A percentile compares a stretch with the other conserved stretches of the same genome.
phyloP scores from a whole-genome alignment of 306 rosid species.

The Acmispon strigosus region DNA sequence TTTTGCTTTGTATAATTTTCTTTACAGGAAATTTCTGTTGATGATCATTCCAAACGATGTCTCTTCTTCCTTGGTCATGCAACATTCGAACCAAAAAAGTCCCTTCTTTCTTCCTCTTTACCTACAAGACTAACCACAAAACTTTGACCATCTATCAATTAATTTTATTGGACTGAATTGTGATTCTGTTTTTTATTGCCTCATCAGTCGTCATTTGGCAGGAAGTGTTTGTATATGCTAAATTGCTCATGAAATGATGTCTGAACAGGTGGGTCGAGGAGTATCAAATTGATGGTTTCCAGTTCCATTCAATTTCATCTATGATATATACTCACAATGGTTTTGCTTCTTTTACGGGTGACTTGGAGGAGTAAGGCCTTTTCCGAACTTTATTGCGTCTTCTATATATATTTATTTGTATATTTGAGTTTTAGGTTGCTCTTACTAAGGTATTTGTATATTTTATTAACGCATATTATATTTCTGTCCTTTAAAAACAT shows the following conservation, averaged over 20 bases:
- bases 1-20: too few species aligned
- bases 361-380: constrained; percentile 87
- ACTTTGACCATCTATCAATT: background rate
- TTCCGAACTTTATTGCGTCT: constrained; percentile 12
- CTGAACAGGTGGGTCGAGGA: constrained; percentile 83
- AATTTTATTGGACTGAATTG: background rate
- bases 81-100: too few species aligned
- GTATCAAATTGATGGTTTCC: constrained; percentile 91
- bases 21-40: too few species aligned
- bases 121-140: too few species aligned
- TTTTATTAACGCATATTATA: background rate
- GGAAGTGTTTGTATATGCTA: constrained; percentile 14
- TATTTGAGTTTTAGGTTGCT: background rate
- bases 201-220: background rate
- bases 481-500: background rate
- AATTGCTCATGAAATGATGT: constrained; percentile 20
- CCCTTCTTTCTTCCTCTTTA: too few species aligned
- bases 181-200: background rate
- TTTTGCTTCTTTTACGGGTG: constrained; percentile 92
- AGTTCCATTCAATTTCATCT: constrained; percentile 87
- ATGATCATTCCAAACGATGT: too few species aligned
- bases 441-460: too few species aligned
- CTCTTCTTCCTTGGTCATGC: too few species aligned
- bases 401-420: background rate
- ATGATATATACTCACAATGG: constrained; percentile 97